Evolutionary conservation across 2,329 filamentous ascomycete genomes (phyloP).

Genomic region (Claviceps cyperi): DNA sequence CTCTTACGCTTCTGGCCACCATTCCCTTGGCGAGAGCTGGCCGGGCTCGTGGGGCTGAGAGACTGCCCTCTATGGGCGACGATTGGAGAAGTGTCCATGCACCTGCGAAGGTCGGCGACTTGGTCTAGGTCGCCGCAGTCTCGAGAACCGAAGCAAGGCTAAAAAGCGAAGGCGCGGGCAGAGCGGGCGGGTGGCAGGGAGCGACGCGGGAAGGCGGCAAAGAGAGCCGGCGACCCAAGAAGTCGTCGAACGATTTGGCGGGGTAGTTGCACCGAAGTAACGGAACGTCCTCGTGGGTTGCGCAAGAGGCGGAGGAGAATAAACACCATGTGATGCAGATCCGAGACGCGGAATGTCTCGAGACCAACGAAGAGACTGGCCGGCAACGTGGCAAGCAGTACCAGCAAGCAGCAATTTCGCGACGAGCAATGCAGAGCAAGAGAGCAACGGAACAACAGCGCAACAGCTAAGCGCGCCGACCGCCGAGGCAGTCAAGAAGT

Average conservation of each 20-base stretch:
- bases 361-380: neutral
- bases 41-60: conserved; percentile 40
- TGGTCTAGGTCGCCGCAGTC: conserved; percentile 6
- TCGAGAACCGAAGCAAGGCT: conserved; percentile 1
- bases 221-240: conserved; percentile 3
- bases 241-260: neutral
- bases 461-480: conserved; percentile 4
- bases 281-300: neutral
- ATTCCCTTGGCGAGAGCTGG: conserved; percentile 36
- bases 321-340: neutral
- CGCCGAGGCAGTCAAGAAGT: conserved; percentile 3
- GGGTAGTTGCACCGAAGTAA: conserved; percentile 4
- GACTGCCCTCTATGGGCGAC: conserved; percentile 31
- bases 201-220: neutral
- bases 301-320: conserved; percentile 1
- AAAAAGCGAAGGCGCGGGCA: conserved; percentile 4
- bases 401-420: neutral
- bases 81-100: conserved; percentile 35
- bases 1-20: conserved; percentile 43
- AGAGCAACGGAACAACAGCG: neutral
- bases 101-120: conserved; percentile 11
- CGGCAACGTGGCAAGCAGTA: neutral
- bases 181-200: conserved; percentile 1
- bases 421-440: neutral
- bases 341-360: neutral